A percentile compares a stretch with the other conserved stretches of the same genome.
phyloP scores from a whole-genome alignment of 2,329 filamentous ascomycete species.

The Paraphoma sp. region DNA sequence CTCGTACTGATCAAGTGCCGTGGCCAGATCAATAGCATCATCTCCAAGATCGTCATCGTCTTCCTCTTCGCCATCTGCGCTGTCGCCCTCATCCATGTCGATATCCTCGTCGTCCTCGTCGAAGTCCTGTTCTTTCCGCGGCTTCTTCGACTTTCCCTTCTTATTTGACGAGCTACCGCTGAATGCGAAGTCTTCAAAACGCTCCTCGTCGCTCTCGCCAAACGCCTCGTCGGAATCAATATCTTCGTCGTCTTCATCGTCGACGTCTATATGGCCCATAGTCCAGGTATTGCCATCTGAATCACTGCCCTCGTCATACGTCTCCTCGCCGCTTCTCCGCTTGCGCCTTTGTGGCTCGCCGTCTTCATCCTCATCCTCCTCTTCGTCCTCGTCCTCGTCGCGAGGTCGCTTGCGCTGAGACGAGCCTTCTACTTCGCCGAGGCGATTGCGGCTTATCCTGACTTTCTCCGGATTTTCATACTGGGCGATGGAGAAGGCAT shows the following conservation, averaged over 20 bases:
- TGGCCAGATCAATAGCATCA: conserved; percentile 68
- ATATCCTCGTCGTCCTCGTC: conserved; percentile 46
- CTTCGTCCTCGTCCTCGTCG: conserved; percentile 58
- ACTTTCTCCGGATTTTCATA: conserved; percentile 59
- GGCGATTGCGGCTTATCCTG: conserved; percentile 63
- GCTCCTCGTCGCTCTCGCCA: conserved; percentile 85
- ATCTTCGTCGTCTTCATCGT: conserved; percentile 71
- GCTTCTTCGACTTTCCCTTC: conserved; percentile 53
- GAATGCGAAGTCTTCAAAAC: conserved; percentile 78
- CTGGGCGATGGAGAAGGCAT: conserved; percentile 72
- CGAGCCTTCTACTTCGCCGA: conserved; percentile 61
- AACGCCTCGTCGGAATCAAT: conserved; percentile 83
- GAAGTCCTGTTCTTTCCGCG: conserved; percentile 34
- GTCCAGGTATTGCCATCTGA: conserved; percentile 87
- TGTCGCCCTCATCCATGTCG: conserved; percentile 57
- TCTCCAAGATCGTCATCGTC: conserved; percentile 69
- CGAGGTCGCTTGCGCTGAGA: conserved; percentile 51
- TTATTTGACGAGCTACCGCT: conserved; percentile 63
- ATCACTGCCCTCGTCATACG: conserved; percentile 77
- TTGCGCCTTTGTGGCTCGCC: conserved; percentile 43
- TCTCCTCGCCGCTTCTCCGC: conserved; percentile 52
- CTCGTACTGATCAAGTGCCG: conserved; percentile 62
- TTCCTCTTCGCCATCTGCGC: conserved; percentile 56
- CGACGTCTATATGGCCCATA: conserved; percentile 68
- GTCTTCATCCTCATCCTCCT: conserved; percentile 40